A percentile compares a stretch with the other conserved stretches of the same genome.
phyloP scores from a whole-genome alignment of 768 basidiomycete species.

The Leccinum uliginosum region DNA sequence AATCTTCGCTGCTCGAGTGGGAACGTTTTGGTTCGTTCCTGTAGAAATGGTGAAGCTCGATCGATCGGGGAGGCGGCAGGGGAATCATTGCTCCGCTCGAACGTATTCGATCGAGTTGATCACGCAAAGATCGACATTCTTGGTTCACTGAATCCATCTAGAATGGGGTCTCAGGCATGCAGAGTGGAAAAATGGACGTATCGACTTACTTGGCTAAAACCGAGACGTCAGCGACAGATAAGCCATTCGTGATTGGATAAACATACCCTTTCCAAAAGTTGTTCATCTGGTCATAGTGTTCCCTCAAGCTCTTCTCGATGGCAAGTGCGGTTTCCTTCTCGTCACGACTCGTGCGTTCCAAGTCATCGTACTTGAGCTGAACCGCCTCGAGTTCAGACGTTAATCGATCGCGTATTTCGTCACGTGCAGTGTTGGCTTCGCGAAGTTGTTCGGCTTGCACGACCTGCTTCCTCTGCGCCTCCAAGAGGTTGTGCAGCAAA shows the following conservation, averaged over 20 bases:
- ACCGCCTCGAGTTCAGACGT: constrained; percentile 34
- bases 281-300: constrained; percentile 46
- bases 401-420: constrained; percentile 28
- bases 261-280: constrained; percentile 37
- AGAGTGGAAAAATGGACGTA: neutral
- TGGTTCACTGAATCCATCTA: constrained; percentile 22
- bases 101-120: constrained; percentile 24
- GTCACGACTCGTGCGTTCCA: constrained; percentile 37
- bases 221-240: constrained; percentile 17
- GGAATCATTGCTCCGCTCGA: constrained; percentile 6
- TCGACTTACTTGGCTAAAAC: constrained; percentile 34
- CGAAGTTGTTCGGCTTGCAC: constrained; percentile 32
- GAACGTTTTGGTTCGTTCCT: constrained; percentile 21
- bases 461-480: constrained; percentile 40
- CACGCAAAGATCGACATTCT: constrained; percentile 27
- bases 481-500: constrained; percentile 48
- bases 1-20: constrained; percentile 14
- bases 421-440: constrained; percentile 29
- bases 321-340: constrained; percentile 51
- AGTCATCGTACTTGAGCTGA: constrained; percentile 38
- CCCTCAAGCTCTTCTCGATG: constrained; percentile 50
- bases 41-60: constrained; percentile 24
- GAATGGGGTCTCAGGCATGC: constrained; percentile 7
- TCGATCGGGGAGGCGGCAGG: constrained; percentile 11
- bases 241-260: constrained; percentile 1